Conservation (phyloP, 2,329 filamentous ascomycete species). For the Fusarium sulawesiense region DNA sequence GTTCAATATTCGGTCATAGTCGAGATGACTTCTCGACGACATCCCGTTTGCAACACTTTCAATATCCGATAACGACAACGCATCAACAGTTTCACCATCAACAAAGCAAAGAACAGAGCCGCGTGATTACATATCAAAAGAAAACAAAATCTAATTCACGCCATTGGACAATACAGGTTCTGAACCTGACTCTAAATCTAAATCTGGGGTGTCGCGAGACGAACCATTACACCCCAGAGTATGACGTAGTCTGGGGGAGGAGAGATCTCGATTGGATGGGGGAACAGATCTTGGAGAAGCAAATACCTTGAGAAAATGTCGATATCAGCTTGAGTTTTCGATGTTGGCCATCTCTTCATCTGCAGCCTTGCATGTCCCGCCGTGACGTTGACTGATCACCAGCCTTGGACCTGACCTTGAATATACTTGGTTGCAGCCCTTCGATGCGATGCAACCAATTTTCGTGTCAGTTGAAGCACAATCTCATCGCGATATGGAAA, state of each 20-base stretch:
- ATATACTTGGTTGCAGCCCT: conserved; percentile 1
- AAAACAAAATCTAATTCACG: conserved; percentile 4
- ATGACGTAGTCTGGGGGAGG: conserved; percentile 39
- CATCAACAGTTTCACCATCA: background rate
- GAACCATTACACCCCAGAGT: conserved; percentile 33
- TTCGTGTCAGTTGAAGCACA: background rate
- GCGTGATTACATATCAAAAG: conserved; percentile 20
- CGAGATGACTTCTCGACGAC: conserved; percentile 7
- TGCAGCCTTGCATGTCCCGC: conserved; percentile 28
- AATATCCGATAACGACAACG: background rate
- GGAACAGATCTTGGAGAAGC: conserved; percentile 7
- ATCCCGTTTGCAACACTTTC: conserved; percentile 5
- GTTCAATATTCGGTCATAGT: conserved; percentile 17
- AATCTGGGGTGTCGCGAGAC: conserved; percentile 27
- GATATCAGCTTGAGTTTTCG: conserved; percentile 26
- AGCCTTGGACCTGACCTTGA: conserved; percentile 10
- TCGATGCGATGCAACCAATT: background rate
- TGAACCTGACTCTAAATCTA: conserved; percentile 1
- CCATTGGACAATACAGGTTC: background rate
- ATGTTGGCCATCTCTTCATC: conserved; percentile 7
- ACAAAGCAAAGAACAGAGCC: background rate
- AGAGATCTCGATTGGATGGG: conserved; percentile 38
- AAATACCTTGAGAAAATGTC: conserved; percentile 5
- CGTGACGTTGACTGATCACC: conserved; percentile 36
- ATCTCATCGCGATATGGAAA: conserved; percentile 16